phyloP scores from a whole-genome alignment of 495 filamentous ascomycete species.

The Jackrogersella minutella region DNA sequence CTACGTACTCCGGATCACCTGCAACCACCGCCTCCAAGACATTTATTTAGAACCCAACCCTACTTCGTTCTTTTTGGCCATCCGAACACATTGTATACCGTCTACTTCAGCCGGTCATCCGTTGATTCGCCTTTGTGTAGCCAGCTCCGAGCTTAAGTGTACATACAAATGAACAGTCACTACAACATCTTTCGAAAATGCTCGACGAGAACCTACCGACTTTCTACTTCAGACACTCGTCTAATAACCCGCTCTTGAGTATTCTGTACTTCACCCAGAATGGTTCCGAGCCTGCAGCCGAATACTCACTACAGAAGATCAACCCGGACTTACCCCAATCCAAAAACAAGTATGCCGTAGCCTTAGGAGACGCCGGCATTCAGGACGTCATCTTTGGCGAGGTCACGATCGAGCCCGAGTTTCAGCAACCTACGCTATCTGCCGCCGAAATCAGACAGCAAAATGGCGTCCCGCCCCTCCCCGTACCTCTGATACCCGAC shows the following conservation, averaged over 20 bases:
- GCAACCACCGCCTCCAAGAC: constrained; percentile 9
- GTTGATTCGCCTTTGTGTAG: not conserved
- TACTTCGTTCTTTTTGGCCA: constrained; percentile 3
- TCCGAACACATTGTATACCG: not conserved
- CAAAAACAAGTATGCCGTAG: constrained; percentile 84
- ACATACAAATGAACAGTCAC: constrained; percentile 1
- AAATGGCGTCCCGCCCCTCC: constrained; percentile 67
- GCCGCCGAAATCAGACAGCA: constrained; percentile 80
- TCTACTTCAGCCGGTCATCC: not conserved
- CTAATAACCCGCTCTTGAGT: constrained; percentile 57
- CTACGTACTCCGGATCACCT: constrained; percentile 21
- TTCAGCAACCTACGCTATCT: constrained; percentile 81
- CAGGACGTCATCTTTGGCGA: constrained; percentile 86
- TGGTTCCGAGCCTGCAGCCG: constrained; percentile 78
- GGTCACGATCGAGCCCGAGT: constrained; percentile 82
- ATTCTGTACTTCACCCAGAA: constrained; percentile 78
- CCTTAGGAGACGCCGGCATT: constrained; percentile 83
- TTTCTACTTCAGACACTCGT: constrained; percentile 51
- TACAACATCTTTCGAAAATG: constrained; percentile 61
- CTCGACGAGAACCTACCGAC: constrained; percentile 93
- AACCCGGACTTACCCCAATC: constrained; percentile 73
- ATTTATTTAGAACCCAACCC: constrained; percentile 12
- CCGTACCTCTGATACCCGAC: constrained; percentile 78
- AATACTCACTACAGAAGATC: constrained; percentile 78
- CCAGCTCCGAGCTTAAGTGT: constrained; percentile 6